Evolutionary conservation across 2,329 filamentous ascomycete species (phyloP).

Genomic region (Sporothrix luriei): DNA sequence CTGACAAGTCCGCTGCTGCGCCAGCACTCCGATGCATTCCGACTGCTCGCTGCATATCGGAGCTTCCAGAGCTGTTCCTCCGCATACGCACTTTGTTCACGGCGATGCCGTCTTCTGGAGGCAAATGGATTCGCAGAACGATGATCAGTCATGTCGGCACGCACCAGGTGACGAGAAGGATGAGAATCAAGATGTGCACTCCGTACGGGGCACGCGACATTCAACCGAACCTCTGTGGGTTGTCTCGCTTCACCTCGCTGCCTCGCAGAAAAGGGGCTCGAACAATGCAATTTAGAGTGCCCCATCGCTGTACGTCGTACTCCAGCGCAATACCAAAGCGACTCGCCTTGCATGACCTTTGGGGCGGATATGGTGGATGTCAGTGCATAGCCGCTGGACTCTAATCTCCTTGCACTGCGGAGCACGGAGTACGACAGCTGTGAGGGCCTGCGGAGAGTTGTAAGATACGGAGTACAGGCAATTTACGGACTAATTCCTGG

Average conservation of each 20-base stretch:
- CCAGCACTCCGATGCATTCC: slow-evolving; percentile 14
- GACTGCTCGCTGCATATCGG: slow-evolving; percentile 7
- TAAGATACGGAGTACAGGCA: slow-evolving; percentile 8
- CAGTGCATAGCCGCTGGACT: slow-evolving; percentile 21
- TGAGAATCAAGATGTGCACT: too few relatives aligned
- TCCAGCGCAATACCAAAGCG: background rate
- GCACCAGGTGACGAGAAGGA: background rate
- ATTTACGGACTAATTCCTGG: background rate
- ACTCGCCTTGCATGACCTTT: slow-evolving; percentile 24
- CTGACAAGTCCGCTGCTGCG: too few relatives aligned
- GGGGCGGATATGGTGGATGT: background rate
- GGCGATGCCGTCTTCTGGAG: background rate
- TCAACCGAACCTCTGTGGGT: background rate
- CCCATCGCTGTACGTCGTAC: slow-evolving; percentile 13
- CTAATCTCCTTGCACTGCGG: slow-evolving; percentile 20
- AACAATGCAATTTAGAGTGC: slow-evolving; percentile 24
- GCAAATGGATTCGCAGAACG: background rate
- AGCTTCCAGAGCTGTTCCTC: background rate
- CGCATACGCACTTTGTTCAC: background rate
- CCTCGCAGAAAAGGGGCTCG: slow-evolving; percentile 17
- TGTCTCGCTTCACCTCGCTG: background rate
- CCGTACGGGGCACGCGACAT: slow-evolving; percentile 5
- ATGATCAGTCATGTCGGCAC: background rate
- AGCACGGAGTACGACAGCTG: slow-evolving; percentile 16
- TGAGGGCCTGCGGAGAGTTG: background rate